Percentiles rank a stretch among this genome's conserved stretches.
These are phyloP conservation scores for Saturnispora dispora DNA, from an alignment of 805 yeast species.

Conservation along the genomic window DNA sequence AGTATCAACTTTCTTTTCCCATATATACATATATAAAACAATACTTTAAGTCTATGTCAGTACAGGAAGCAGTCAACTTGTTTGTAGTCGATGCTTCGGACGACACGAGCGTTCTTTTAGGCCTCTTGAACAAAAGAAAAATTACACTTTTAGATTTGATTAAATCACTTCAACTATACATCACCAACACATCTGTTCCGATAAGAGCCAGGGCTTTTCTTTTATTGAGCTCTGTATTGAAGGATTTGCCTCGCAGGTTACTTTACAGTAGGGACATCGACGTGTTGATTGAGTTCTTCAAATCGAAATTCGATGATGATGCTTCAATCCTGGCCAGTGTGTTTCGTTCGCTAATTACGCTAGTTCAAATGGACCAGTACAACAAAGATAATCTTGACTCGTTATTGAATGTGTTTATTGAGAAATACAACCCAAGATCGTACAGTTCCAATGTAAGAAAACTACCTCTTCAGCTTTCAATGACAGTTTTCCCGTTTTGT, in stretches of 20 bases:
- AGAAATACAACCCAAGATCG: slow-evolving; percentile 45
- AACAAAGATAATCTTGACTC: slow-evolving; percentile 27
- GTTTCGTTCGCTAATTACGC: slow-evolving; percentile 42
- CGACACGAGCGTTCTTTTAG: neutral
- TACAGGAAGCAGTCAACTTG: neutral
- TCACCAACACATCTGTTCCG: slow-evolving; percentile 39
- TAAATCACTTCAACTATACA: slow-evolving; percentile 23
- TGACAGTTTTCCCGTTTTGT: neutral
- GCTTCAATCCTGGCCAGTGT: slow-evolving; percentile 39
- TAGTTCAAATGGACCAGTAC: slow-evolving; percentile 46
- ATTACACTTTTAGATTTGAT: slow-evolving; percentile 10
- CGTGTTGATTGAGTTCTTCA: slow-evolving; percentile 48
- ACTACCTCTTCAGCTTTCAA: slow-evolving; percentile 35
- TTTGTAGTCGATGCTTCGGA: neutral
- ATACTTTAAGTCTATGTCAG: neutral
- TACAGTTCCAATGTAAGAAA: slow-evolving; percentile 56
- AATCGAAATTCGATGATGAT: slow-evolving; percentile 60
- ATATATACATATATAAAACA: neutral
- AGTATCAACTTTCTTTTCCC: neutral
- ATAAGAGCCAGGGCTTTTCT: slow-evolving; percentile 33
- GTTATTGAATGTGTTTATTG: slow-evolving; percentile 30
- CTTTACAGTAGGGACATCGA: slow-evolving; percentile 36
- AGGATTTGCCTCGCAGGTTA: slow-evolving; percentile 18
- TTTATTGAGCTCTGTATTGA: slow-evolving; percentile 33
- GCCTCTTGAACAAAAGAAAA: slow-evolving; percentile 6